Base-by-base conservation (phyloP, 2,329 filamentous ascomycete genomes). In the Rugonectria rugulosa region DNA sequence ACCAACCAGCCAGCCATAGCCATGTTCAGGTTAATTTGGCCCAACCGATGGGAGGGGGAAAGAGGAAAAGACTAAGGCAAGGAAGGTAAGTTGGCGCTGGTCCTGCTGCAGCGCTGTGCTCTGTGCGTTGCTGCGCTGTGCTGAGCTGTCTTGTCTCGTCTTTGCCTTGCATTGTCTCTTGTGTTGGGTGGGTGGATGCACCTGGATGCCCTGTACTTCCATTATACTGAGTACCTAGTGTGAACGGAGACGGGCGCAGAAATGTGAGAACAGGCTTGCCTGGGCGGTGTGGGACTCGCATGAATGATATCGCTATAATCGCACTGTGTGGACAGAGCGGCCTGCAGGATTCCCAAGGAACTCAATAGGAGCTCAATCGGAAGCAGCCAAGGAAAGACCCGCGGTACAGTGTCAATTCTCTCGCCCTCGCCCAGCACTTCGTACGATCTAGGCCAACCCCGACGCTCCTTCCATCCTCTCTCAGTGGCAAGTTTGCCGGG, bases 231-330 rank as follows among this genome's bases (percentile, higher is more conserved):
- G n/a, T n/a, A n/a, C n/a, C n/a, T n/a, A n/a, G 40, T 43, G 52
- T 40, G 45, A 32, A 45, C 45, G 52, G 45, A 37, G 37, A 32
- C 26, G 44, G 52, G 46, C 20, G 45, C 40, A 26, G 37, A 15
- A 29, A 20, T n/a, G 7, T 20, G 7, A 23, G 37, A 14, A 11
- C 34, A 37, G 53, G 53, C 36, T 36, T 41, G 53, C 36, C 29
- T 41, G 42, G 46, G 53, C 53, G 53, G 46, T 56, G 53, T 55
- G 52, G 38, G n/a, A n/a, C n/a, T n/a, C n/a, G n/a, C n/a, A n/a
- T n/a, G n/a, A n/a, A n/a, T n/a, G n/a, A 11, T 32, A 32, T 27
- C 11, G 6, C 29, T 4, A 32, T 14, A 32, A 14, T 32, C 10
- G 29, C 10, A 14, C 29, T 32, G 29, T 32, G 24, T 27, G 11